Evolutionary conservation across 177 flowering plant species (phyloP), one percentile per base, ranked within the genome.

Genomic region (Vitis hybrid): DNA sequence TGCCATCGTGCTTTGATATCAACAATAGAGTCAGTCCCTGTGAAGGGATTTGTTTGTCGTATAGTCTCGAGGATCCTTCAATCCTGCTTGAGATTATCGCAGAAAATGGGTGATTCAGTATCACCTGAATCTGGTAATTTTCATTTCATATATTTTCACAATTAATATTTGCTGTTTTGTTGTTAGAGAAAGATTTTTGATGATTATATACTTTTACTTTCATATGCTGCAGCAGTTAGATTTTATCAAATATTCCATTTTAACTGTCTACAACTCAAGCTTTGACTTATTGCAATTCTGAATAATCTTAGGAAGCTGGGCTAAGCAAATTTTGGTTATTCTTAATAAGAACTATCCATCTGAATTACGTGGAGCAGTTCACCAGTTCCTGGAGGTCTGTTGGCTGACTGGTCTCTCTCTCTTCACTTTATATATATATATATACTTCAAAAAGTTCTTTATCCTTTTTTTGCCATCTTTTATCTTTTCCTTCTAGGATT

Each of bases 311-410:
- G 97, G 95, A 61, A 63, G 40, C 67, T 83, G 87, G 86, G 89
- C 84, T 49, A 87, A 86, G 77, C 73, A 87, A 70, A 79, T 88
- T 66, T 78, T 95, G 80, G 79, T 68, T 19, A 83, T 71, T 67
- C 70, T 95, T 55, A 72, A 77, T 80, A 86, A 81, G 72, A 77
- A 67, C 24, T 90, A 95, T 81, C 92, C 93, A n/a, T 67, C 82
- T 66, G 94, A 91, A 76, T 70, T 90, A 52, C 84, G 77, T 11
- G 74, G 62, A 57, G 90, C 96, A 27, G 81, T 93, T 78, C 80
- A 54, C 35, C 84, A 84, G 59, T 85, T 84, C 70, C 68, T 89
- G 70, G 84, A 91, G 91, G 97, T 92, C 13, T 54, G 79, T 66
- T 62, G 14, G 15, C 30, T 30, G 5, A 5, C 21, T 64, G 17